Conservation (phyloP, 352 stramenopile genomes). For the Phytophthora europaea region DNA sequence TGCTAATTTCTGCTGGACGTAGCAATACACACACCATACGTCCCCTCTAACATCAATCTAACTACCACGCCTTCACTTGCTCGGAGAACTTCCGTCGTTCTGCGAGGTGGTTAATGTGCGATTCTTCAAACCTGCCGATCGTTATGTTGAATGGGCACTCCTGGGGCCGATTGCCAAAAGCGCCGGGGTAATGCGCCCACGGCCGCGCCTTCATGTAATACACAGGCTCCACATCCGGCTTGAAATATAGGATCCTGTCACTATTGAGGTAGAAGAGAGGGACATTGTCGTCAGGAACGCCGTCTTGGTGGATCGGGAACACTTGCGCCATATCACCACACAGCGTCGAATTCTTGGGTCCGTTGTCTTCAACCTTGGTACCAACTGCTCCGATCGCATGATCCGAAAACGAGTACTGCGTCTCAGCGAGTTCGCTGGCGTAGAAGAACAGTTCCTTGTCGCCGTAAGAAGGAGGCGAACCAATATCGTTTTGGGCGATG, state of each 20-base stretch:
- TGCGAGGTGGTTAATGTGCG: constrained; percentile 41
- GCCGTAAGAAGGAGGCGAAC: constrained; percentile 49
- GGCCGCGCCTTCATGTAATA: constrained; percentile 54
- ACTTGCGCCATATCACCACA: constrained; percentile 65
- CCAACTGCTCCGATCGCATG: constrained; percentile 56
- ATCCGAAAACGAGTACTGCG: constrained; percentile 51
- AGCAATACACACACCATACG: neutral
- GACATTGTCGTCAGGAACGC: constrained; percentile 31
- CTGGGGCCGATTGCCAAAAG: constrained; percentile 42
- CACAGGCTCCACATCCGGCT: constrained; percentile 43
- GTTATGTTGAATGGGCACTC: constrained; percentile 60
- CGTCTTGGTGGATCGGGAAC: constrained; percentile 46
- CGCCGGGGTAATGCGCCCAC: constrained; percentile 50
- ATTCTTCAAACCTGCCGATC: constrained; percentile 33
- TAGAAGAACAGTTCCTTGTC: constrained; percentile 63
- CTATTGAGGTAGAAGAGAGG: constrained; percentile 65
- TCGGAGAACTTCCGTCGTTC: constrained; percentile 47
- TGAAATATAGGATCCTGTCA: constrained; percentile 53
- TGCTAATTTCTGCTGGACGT: neutral
- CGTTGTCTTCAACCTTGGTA: constrained; percentile 31
- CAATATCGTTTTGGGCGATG: constrained; percentile 36
- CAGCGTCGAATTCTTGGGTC: constrained; percentile 43
- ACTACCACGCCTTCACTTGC: constrained; percentile 41
- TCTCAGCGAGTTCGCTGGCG: constrained; percentile 54
- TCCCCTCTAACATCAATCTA: neutral